phyloP scores from a whole-genome alignment of 2,329 filamentous ascomycete genomes.

The Fusarium liriodendri region DNA sequence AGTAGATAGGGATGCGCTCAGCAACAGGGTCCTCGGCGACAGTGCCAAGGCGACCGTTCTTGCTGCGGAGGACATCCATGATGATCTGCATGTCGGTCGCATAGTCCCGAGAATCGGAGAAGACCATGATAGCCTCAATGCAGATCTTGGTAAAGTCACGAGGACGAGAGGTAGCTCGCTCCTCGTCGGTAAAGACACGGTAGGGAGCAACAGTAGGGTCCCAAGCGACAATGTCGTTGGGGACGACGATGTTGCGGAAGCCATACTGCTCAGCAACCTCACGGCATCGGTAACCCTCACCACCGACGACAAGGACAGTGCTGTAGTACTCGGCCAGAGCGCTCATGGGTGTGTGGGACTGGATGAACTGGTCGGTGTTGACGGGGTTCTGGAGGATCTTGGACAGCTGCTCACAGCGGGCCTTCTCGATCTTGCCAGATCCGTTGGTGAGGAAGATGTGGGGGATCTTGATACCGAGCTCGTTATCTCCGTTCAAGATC shows the following conservation, averaged over 20 bases:
- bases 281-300: slow-evolving; percentile 78
- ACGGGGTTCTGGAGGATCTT: slow-evolving; percentile 51
- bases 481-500: slow-evolving; percentile 76
- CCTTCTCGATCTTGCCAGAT: slow-evolving; percentile 88
- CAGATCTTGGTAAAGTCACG: slow-evolving; percentile 81
- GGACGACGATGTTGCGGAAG: slow-evolving; percentile 83
- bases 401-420: slow-evolving; percentile 81
- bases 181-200: slow-evolving; percentile 69
- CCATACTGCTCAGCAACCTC: slow-evolving; percentile 69
- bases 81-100: slow-evolving; percentile 86
- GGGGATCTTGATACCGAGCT: slow-evolving; percentile 84
- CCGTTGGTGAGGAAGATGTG: slow-evolving; percentile 95
- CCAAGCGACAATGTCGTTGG: slow-evolving; percentile 80
- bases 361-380: slow-evolving; percentile 71
- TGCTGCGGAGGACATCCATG: slow-evolving; percentile 80
- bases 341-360: slow-evolving; percentile 83
- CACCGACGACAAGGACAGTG: slow-evolving; percentile 80
- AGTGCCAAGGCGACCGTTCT: slow-evolving; percentile 80
- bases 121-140: slow-evolving; percentile 88
- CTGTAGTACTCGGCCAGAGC: slow-evolving; percentile 81
- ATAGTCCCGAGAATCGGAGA: slow-evolving; percentile 94
- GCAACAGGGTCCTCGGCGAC: slow-evolving; percentile 51
- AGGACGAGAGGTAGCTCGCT: slow-evolving; percentile 74
- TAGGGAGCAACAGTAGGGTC: slow-evolving; percentile 86
- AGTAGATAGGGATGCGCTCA: slow-evolving; percentile 78